Base-by-base conservation (phyloP, 768 basidiomycete species). In the Mycena galericulata region DNA sequence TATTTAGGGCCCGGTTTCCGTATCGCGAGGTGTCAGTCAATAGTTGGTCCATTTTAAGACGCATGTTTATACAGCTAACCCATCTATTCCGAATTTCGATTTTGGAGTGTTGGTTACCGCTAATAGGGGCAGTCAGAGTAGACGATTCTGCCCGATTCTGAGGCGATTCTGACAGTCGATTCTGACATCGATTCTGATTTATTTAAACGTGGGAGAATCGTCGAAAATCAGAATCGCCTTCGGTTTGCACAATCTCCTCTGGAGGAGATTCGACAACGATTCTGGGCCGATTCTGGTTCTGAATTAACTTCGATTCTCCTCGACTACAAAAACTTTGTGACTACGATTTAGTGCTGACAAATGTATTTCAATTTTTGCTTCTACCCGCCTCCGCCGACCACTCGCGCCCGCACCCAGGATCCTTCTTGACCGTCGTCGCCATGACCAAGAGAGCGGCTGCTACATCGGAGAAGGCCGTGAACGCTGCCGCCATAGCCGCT, bases 81-180 rank as follows among this genome's bases (percentile, higher is more conserved):
- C n/a, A n/a, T n/a, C n/a, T n/a, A n/a, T n/a, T n/a, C n/a, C n/a
- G n/a, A n/a, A n/a, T n/a, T n/a, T n/a, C n/a, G n/a, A n/a, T n/a
- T n/a, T n/a, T n/a, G n/a, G n/a, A n/a, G n/a, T n/a, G n/a, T n/a
- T n/a, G n/a, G n/a, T n/a, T n/a, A n/a, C n/a, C n/a, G n/a, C n/a
- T n/a, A 36, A 36, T 55, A 55, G 54, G 54, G 54, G 22, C 54
- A 55, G 54, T 55, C 54, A 55, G 54, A 55, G 54, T 55, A 38
- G 54, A 54, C 17, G 36, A 40, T 24, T 55, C 8, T 55, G 34
- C 34, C 14, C 36, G 54, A 32, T 53, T 53, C 32, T 45, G 43
- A 45, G 43, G 43, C 43, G 43, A 22, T 45, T 45, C 43, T 45
- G 43, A 45, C 8, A 45, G 43, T 5, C 43, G 43, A 45, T 45